phyloP scores from a whole-genome alignment of 371 early-diverging fungal species.

The Amoeboaphelidium occidentale region DNA sequence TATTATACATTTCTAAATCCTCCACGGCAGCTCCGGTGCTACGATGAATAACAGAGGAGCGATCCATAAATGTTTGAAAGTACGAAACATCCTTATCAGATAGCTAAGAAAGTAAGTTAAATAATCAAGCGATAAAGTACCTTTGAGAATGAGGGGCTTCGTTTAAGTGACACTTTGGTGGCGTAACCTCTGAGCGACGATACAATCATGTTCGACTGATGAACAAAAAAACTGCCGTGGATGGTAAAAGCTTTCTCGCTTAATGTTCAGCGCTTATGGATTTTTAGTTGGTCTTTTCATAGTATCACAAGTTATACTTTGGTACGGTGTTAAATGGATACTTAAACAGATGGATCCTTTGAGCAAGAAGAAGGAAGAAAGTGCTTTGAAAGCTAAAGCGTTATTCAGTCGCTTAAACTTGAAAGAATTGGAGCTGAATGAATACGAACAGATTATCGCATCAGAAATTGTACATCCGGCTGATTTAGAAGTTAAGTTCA shows the following conservation, averaged over 20 bases:
- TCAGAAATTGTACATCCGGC: conserved; percentile 76
- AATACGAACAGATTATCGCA: conserved; percentile 81
- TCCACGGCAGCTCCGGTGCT: neutral
- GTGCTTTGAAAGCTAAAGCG: neutral
- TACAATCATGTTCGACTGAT: too few relatives aligned
- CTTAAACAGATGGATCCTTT: neutral
- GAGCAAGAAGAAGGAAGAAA: neutral
- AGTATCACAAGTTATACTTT: neutral
- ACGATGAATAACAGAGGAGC: too few relatives aligned
- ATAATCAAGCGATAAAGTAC: too few relatives aligned
- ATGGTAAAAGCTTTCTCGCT: too few relatives aligned
- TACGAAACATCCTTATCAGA: too few relatives aligned
- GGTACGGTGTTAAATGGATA: neutral
- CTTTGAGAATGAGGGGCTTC: too few relatives aligned
- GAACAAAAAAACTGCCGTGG: too few relatives aligned
- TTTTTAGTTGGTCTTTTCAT: neutral
- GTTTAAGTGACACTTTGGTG: too few relatives aligned
- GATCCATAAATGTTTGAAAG: too few relatives aligned
- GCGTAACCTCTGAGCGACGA: too few relatives aligned
- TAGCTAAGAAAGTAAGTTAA: too few relatives aligned
- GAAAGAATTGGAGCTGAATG: conserved; percentile 44
- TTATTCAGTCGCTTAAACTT: conserved; percentile 12
- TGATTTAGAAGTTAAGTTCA: conserved; percentile 57
- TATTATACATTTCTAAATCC: conserved; percentile 29
- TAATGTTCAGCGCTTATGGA: too few relatives aligned